Base-by-base conservation (phyloP, 768 basidiomycete species). In the Boletus tomentosulus region DNA sequence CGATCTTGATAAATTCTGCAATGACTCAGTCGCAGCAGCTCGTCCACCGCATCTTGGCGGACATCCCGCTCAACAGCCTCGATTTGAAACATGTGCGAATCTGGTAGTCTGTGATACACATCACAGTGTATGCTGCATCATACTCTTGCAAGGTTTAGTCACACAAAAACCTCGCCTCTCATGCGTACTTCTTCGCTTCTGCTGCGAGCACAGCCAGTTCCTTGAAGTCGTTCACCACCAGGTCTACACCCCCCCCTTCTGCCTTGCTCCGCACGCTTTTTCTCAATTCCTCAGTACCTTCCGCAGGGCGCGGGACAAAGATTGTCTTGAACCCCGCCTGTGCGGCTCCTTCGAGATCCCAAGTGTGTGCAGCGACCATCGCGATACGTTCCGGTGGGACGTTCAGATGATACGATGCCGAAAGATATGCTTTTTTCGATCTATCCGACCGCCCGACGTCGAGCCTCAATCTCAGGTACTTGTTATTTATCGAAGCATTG, bases 301-400 rank as follows among this genome's bases (percentile, higher is more conserved):
- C 82, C 0, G 71, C 70, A 0, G 72, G 68, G 2, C 84, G 75
- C 0, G 74, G 78, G 0, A 87, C 73, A 52, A 85, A 87, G 1
- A 87, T 68, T 0, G 84, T 83, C 56, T 73, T 77, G 71, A 86
- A 71, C 1, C 86, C 86, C 4, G 74, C 67, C 0, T 59, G 62
- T 1, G 74, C 77, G 0, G 86, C 85, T 0, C 74, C 82, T 1
- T 74, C 73, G 12, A 86, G 71, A 60, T 88, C 86, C 53, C 68
- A 73, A 3, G 73, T 71, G 67, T 87, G 86, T 8, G 84, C 75
- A 0, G 86, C 85, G 9, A 87, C 85, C 79, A 88, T 81, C 2
- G 80, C 84, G 37, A 78, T 73, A 38, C 76, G 75, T 10, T 76
- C 59, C 0, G 84, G 79, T 1, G 73, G 55, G 6, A 68, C 30